phyloP scores from a whole-genome alignment of 192 early-diverging fungal genomes.

The Mortierella antarctica region DNA sequence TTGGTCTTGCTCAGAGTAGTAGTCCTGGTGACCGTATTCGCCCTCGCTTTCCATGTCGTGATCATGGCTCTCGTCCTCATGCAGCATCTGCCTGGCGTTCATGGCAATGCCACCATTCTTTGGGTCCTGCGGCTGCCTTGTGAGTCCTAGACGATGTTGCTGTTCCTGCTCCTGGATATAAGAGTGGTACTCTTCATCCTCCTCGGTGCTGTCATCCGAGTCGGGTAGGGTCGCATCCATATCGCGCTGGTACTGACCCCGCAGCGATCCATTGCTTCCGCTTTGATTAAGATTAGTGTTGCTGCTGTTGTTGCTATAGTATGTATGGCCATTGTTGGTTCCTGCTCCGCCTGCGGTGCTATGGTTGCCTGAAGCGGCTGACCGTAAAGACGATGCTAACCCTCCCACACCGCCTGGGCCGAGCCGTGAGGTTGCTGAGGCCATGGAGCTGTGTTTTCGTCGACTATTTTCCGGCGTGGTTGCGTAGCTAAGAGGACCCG shows the following conservation, averaged over 20 bases:
- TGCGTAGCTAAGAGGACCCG: no score
- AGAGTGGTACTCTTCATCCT: conserved; percentile 43
- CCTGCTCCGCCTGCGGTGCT: not conserved
- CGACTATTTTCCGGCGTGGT: not conserved
- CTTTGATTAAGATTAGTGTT: not conserved
- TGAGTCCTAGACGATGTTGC: not conserved
- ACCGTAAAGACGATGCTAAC: conserved; percentile 45
- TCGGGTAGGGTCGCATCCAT: conserved; percentile 34
- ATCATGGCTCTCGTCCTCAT: conserved; percentile 14
- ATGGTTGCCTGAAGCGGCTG: conserved; percentile 13
- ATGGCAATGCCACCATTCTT: not conserved
- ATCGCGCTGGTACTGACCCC: not conserved
- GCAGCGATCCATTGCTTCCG: not conserved
- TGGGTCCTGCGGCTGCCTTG: not conserved
- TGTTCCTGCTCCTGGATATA: conserved; percentile 47
- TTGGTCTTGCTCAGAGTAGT: not conserved
- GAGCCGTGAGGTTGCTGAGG: conserved; percentile 19
- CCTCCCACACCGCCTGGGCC: conserved; percentile 38
- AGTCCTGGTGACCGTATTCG: not conserved
- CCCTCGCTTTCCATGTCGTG: not conserved
- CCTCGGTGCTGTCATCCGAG: conserved; percentile 43
- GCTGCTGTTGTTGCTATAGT: conserved; percentile 13
- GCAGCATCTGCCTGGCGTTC: conserved; percentile 20
- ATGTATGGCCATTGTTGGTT: no score
- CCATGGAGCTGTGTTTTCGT: not conserved